phyloP scores from a whole-genome alignment of 495 filamentous ascomycete species.

The Xylaria bambusicola region DNA sequence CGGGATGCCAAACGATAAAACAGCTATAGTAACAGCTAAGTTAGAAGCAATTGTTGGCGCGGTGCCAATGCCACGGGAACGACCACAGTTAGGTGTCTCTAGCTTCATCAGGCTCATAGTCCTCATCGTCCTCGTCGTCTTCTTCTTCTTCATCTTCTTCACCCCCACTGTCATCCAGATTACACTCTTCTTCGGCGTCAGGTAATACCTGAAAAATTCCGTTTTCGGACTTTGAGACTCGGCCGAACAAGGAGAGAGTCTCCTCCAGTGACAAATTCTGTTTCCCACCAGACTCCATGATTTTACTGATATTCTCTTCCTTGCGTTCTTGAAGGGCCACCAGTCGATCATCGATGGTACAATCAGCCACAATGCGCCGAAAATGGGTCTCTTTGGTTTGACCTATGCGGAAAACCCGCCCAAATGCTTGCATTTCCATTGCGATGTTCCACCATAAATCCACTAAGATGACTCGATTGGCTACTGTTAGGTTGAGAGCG shows the following conservation, averaged over 20 bases:
- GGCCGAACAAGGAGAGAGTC: not conserved
- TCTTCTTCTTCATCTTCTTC: not conserved
- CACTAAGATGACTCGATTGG: slow-evolving; percentile 45
- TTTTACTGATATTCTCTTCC: slow-evolving; percentile 6
- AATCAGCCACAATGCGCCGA: slow-evolving; percentile 50
- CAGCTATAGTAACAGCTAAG: too few species aligned
- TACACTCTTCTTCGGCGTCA: not conserved
- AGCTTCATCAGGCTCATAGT: not conserved
- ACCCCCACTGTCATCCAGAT: not conserved
- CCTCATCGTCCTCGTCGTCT: too few species aligned
- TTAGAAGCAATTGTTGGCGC: too few species aligned
- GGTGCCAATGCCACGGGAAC: too few species aligned
- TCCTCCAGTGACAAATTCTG: not conserved
- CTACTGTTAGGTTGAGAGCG: slow-evolving; percentile 36
- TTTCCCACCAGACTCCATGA: not conserved
- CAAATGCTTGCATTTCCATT: slow-evolving; percentile 57
- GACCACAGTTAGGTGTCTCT: not conserved
- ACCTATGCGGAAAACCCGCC: slow-evolving; percentile 63
- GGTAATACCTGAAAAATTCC: not conserved
- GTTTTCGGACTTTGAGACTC: not conserved
- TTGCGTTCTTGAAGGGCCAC: slow-evolving; percentile 31
- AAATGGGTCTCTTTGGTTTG: slow-evolving; percentile 57
- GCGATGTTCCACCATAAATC: slow-evolving; percentile 47
- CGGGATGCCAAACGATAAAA: too few species aligned
- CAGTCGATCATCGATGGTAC: slow-evolving; percentile 56